Base-by-base conservation (phyloP, 306 rosid genomes). In the Fagus sylvatica region DNA sequence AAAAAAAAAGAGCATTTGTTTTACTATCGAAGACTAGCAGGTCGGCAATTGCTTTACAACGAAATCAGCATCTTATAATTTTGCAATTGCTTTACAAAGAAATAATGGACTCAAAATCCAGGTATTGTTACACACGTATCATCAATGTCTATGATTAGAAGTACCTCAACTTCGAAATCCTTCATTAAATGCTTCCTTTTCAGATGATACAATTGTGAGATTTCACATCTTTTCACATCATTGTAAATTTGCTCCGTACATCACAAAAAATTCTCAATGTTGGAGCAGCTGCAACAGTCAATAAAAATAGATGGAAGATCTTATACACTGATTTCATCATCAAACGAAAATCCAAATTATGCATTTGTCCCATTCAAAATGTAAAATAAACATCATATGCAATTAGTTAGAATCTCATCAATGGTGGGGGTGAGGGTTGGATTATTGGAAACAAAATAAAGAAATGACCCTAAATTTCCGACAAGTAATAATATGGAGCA, bases 231-330 rank as follows among this genome's bases (percentile, higher is more conserved):
- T 71, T 83, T 73, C 69, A 85, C 60, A 82, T 82, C 74, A 78
- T 74, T 80, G 17, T 77, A 53, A 75, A 78, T 19, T 71, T 61
- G 68, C 73, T 80, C 65, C 71, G 39, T 69, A 56, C 54, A 72
- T 51, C 71, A 46, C 46, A 49, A 56, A 32, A 43, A 9, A 53
- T 41, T 71, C 71, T 74, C 48, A 22, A 40, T 78, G 73, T 74
- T 65, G 76, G 73, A 81, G 82, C 84, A 73, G 78, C 83, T 77
- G 80, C 89, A 85, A 73, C 74, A 61, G 79, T 28, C 61, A 72
- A 43, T 49, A 41, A 48, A 33, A 33, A 11, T 32, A 69, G 62
- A 61, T 13, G 59, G 84, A 80, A 72, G 51, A 73, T 61, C 72
- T 62, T 74, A 76, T 53, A 57, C 9, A 28, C 39, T 30, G 74